Percentiles rank a stretch among this genome's conserved stretches.
Evolutionary conservation across 2,329 filamentous ascomycete genomes (phyloP).

Genomic region (Paraconiothyrium sp.): DNA sequence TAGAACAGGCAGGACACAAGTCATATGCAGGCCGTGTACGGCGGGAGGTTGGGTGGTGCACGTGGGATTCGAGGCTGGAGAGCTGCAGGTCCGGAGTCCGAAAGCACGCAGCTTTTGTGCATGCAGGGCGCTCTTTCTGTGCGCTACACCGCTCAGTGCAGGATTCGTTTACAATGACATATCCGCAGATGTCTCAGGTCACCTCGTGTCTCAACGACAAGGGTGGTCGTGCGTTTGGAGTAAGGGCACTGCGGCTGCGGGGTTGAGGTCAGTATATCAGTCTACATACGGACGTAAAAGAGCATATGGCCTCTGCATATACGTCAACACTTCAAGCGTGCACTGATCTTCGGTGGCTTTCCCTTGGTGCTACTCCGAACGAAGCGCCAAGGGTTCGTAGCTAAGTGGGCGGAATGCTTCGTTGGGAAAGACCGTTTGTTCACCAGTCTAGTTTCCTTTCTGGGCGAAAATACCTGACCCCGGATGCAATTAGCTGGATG

Average conservation of each 20-base stretch:
- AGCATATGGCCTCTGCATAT: no score
- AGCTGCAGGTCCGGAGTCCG: conserved; percentile 4
- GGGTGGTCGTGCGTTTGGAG: background rate
- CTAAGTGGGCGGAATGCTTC: background rate
- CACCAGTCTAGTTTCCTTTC: background rate
- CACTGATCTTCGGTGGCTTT: background rate
- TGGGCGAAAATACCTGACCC: background rate
- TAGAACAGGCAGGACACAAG: no score
- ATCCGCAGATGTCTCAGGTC: background rate
- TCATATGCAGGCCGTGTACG: no score
- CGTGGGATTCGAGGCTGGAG: no score
- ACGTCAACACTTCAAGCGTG: no score
- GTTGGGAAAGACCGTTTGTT: background rate
- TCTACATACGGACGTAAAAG: no score
- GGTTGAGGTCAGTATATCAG: no score
- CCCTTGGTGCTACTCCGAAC: background rate
- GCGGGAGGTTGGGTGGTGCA: background rate
- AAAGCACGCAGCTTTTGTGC: background rate
- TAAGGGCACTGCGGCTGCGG: no score
- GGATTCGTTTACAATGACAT: background rate
- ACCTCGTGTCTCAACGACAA: background rate
- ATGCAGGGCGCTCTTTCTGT: background rate
- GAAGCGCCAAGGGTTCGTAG: no score
- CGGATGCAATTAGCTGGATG: background rate
- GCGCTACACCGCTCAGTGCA: no score